Evolutionary conservation across 352 stramenopile species (phyloP).

Genomic region (Globisporangium cylindrosporum): DNA sequence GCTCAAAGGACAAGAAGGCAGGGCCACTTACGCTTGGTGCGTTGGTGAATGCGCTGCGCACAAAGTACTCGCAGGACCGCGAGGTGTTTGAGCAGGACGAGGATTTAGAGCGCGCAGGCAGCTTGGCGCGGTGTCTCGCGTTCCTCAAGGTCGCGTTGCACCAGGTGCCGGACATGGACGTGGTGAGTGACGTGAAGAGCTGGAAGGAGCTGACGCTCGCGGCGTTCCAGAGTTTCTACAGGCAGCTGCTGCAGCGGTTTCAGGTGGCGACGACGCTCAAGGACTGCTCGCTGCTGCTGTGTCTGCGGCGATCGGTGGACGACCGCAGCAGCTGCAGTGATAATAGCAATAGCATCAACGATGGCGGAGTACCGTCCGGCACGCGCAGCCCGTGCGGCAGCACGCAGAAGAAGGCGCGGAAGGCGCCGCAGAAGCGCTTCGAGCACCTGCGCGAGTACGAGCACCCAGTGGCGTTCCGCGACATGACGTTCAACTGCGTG

Average conservation of each 20-base stretch:
- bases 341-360: slow-evolving; percentile 9
- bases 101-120: slow-evolving; percentile 38
- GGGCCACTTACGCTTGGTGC: slow-evolving; percentile 14
- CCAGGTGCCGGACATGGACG: slow-evolving; percentile 34
- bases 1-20: slow-evolving; percentile 4
- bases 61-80: slow-evolving; percentile 11
- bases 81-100: slow-evolving; percentile 28
- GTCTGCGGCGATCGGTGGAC: slow-evolving; percentile 45
- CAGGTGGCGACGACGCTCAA: slow-evolving; percentile 84
- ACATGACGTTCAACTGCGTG: slow-evolving; percentile 74
- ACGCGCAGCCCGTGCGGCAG: slow-evolving; percentile 13
- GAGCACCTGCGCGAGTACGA: slow-evolving; percentile 71
- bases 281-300: slow-evolving; percentile 80
- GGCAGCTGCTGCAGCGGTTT: slow-evolving; percentile 66
- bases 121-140: slow-evolving; percentile 39
- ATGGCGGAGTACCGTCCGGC: neutral
- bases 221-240: slow-evolving; percentile 52
- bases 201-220: slow-evolving; percentile 42
- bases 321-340: slow-evolving; percentile 16
- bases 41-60: slow-evolving; percentile 28
- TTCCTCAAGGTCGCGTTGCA: slow-evolving; percentile 49
- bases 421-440: slow-evolving; percentile 29
- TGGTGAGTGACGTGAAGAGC: slow-evolving; percentile 23
- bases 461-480: slow-evolving; percentile 54
- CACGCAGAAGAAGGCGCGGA: slow-evolving; percentile 9